A percentile compares a stretch with the other conserved stretches of the same genome.
Conservation (phyloP, 805 yeast species). For the Hanseniaspora osmophila region DNA sequence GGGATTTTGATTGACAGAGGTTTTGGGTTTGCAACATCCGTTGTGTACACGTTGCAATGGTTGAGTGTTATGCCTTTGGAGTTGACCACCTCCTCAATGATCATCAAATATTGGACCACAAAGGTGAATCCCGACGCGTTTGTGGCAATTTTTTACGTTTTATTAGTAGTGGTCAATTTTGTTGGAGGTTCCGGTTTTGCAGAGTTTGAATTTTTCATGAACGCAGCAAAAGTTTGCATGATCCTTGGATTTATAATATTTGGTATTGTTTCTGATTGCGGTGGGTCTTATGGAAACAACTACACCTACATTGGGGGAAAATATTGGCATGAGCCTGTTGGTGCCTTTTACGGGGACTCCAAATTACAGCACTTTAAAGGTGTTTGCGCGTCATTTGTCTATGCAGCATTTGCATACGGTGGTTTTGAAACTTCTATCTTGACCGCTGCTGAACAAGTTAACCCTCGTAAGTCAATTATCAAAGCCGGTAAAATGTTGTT, state of each 20-base stretch:
- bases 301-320: slow-evolving; percentile 35
- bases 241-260: slow-evolving; percentile 46
- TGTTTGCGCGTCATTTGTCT: slow-evolving; percentile 36
- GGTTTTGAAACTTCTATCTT: slow-evolving; percentile 44
- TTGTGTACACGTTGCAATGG: slow-evolving; percentile 58
- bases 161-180: slow-evolving; percentile 30
- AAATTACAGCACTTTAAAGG: slow-evolving; percentile 40
- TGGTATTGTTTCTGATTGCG: slow-evolving; percentile 39
- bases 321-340: slow-evolving; percentile 37
- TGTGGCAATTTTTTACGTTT: slow-evolving; percentile 42
- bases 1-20: slow-evolving; percentile 52
- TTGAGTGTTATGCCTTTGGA: slow-evolving; percentile 53
- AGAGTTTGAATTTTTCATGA: slow-evolving; percentile 53
- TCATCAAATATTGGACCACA: slow-evolving; percentile 39
- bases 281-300: slow-evolving; percentile 43
- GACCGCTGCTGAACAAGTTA: slow-evolving; percentile 33
- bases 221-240: slow-evolving; percentile 42
- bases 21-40: slow-evolving; percentile 57
- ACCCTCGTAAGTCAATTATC: slow-evolving; percentile 36
- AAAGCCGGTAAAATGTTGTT: slow-evolving; percentile 40
- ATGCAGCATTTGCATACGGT: slow-evolving; percentile 47
- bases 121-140: slow-evolving; percentile 40
- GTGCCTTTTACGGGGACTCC: slow-evolving; percentile 29
- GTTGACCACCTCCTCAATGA: slow-evolving; percentile 46
- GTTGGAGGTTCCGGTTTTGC: slow-evolving; percentile 49